These are phyloP conservation scores for Dendrocalamus sinicus DNA, from an alignment of 176 grass and related monocot species.

Conservation along the genomic window DNA sequence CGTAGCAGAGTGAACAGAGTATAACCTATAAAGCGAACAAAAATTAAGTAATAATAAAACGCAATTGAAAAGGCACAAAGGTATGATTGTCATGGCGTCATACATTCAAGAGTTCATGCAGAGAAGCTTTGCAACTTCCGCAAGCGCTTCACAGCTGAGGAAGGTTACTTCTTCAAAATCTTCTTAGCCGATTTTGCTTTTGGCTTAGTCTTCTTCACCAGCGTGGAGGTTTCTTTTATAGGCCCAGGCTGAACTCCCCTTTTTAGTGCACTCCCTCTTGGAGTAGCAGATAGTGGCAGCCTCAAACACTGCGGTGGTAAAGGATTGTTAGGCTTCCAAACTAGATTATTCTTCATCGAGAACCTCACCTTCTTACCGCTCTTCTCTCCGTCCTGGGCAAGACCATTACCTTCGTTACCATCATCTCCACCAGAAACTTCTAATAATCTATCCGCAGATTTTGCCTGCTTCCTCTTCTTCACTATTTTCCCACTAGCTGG, in stretches of 20 bases:
- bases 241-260: conserved; percentile 86
- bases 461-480: conserved; percentile 79
- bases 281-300: conserved; percentile 81
- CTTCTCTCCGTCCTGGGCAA: conserved; percentile 47
- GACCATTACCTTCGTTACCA: conserved; percentile 30
- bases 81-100: conserved; percentile 21
- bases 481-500: conserved; percentile 43
- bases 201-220: conserved; percentile 60
- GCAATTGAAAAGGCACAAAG: conserved; percentile 37
- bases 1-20: conserved; percentile 33
- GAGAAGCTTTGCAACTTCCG: conserved; percentile 78
- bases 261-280: conserved; percentile 95
- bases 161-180: conserved; percentile 69
- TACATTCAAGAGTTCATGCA: conserved; percentile 47
- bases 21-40: conserved; percentile 47
- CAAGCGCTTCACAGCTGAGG: conserved; percentile 71
- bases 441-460: conserved; percentile 40
- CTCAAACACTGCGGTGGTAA: conserved; percentile 87
- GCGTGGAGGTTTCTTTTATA: conserved; percentile 60
- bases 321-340: conserved; percentile 89
- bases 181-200: conserved; percentile 87
- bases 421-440: conserved; percentile 40
- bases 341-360: conserved; percentile 92
- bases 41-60: conserved; percentile 52
- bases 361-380: conserved; percentile 86